phyloP scores from a whole-genome alignment of 192 early-diverging fungal species.

The Dissophora globulifera region DNA sequence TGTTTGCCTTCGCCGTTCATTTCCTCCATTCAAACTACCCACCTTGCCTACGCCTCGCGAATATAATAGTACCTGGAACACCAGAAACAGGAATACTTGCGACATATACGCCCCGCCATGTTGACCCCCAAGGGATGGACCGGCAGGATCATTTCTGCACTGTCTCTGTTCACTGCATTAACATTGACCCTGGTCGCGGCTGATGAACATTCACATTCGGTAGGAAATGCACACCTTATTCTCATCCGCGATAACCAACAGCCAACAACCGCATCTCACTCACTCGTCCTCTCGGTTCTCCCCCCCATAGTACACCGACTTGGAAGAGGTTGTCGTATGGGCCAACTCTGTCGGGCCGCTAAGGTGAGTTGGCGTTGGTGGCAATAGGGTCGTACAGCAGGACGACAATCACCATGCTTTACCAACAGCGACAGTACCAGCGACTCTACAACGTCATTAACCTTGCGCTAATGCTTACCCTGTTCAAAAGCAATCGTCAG shows the following conservation, averaged over 20 bases:
- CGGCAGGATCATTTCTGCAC: constrained; percentile 7
- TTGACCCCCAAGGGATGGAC: constrained; percentile 17
- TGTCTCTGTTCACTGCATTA: constrained; percentile 14
- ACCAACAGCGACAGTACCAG: too few species aligned
- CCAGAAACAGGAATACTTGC: too few species aligned
- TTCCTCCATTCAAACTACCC: too few species aligned
- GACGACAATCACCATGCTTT: too few species aligned
- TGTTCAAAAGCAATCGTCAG: constrained; percentile 66
- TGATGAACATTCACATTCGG: constrained; percentile 64
- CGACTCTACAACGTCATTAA: too few species aligned
- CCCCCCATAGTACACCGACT: constrained; percentile 61
- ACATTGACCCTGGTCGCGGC: constrained; percentile 27
- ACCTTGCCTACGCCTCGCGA: too few species aligned
- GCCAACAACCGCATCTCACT: neutral
- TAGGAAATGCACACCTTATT: constrained; percentile 21
- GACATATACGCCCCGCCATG: constrained; percentile 6
- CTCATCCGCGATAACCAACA: neutral
- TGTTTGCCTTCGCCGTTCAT: too few species aligned
- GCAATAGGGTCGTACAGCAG: neutral
- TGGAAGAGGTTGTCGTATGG: constrained; percentile 78
- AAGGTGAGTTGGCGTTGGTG: constrained; percentile 5
- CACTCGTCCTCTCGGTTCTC: too few species aligned
- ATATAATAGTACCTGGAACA: too few species aligned
- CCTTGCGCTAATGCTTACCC: too few species aligned
- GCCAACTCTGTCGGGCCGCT: constrained; percentile 72